These are phyloP conservation scores for Lentinula novae-zelandiae DNA, from an alignment of 1,284 basidiomycete genomes.

Conservation along the genomic window DNA sequence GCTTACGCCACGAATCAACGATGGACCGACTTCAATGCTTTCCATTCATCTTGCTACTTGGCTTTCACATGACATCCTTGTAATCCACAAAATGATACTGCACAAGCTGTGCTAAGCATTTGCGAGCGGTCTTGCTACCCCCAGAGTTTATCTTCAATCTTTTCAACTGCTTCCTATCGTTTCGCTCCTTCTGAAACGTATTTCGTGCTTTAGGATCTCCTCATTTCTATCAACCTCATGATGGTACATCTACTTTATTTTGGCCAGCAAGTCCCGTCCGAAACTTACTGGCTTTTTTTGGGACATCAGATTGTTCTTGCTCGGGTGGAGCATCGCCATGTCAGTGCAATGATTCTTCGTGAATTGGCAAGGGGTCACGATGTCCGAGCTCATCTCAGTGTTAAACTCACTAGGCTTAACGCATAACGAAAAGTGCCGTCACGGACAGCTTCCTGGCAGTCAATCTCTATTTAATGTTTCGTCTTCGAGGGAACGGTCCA, in stretches of 20 bases:
- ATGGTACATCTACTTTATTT: background rate
- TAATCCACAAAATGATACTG: no score
- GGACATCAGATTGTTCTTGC: background rate
- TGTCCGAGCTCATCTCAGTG: background rate
- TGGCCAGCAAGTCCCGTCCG: background rate
- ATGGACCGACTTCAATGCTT: no score
- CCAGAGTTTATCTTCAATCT: no score
- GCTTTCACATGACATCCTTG: no score
- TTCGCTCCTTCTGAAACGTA: background rate
- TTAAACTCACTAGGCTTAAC: background rate
- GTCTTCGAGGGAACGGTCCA: background rate
- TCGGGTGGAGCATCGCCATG: background rate
- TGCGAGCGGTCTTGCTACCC: no score
- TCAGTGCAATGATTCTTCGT: background rate
- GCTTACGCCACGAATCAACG: no score
- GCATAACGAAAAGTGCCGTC: background rate
- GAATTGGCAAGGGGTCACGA: background rate
- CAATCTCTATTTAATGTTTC: conserved; percentile 1
- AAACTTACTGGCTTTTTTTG: background rate
- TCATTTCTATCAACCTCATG: background rate
- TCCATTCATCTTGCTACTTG: no score
- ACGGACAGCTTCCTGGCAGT: background rate
- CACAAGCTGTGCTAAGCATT: no score
- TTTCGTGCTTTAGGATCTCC: background rate
- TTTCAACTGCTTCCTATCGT: background rate